These are phyloP conservation scores for Meira miltonrushii DNA, from an alignment of 1,284 basidiomycete species.

Conservation along the genomic window DNA sequence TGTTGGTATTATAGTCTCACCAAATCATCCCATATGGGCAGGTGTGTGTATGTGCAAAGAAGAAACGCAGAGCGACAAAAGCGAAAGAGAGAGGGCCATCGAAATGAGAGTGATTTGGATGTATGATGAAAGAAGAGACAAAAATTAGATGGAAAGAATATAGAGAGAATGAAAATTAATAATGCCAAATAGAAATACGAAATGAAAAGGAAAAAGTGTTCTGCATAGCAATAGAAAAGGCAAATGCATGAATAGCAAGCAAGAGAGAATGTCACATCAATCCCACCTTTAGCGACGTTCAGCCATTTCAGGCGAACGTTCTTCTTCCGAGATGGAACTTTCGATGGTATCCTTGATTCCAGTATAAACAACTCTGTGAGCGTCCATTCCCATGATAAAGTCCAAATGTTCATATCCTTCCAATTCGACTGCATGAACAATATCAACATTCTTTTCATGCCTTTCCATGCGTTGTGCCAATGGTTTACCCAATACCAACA, in stretches of 20 bases:
- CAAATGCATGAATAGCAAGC: neutral
- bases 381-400: slow-evolving; percentile 48
- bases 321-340: slow-evolving; percentile 11
- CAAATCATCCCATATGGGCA: no score
- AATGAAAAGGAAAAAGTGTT: neutral
- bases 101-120: neutral
- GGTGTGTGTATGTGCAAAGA: no score
- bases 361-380: slow-evolving; percentile 44
- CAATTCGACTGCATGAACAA: slow-evolving; percentile 49
- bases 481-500: slow-evolving; percentile 49
- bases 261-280: neutral
- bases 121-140: neutral
- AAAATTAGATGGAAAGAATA: neutral
- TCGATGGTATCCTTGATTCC: slow-evolving; percentile 48
- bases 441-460: slow-evolving; percentile 46
- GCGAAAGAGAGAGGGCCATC: no score
- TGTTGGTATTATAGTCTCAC: no score
- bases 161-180: neutral
- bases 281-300: slow-evolving; percentile 5
- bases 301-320: slow-evolving; percentile 16
- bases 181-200: neutral
- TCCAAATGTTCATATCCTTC: slow-evolving; percentile 51
- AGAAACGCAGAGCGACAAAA: no score
- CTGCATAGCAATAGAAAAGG: neutral
- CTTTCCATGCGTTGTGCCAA: slow-evolving; percentile 40